phyloP scores from a whole-genome alignment of 2,329 filamentous ascomycete species.

The Leptographium galeiforme region DNA sequence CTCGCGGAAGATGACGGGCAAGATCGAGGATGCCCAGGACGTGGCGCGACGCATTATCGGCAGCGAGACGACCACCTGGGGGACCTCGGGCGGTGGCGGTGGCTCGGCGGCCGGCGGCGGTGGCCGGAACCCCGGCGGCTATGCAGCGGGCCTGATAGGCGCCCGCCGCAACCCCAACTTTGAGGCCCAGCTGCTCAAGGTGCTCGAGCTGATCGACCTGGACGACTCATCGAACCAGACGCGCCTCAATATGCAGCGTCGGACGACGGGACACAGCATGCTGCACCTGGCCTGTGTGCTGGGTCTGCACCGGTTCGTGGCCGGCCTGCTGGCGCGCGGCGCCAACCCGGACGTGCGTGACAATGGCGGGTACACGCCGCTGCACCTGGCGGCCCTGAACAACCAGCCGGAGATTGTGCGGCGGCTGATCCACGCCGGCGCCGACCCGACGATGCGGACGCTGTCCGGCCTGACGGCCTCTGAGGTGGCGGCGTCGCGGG shows the following conservation, averaged over 20 bases:
- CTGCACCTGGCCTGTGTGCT: slow-evolving; percentile 66
- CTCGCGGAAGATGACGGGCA: slow-evolving; percentile 45
- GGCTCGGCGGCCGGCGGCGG: slow-evolving; percentile 6
- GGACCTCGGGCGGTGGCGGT: slow-evolving; percentile 16
- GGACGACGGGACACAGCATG: slow-evolving; percentile 62
- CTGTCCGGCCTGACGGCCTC: slow-evolving; percentile 56
- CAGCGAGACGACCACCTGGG: slow-evolving; percentile 32
- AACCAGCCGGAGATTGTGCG: slow-evolving; percentile 64
- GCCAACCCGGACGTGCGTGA: slow-evolving; percentile 64
- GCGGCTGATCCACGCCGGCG: slow-evolving; percentile 58
- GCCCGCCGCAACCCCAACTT: slow-evolving; percentile 31
- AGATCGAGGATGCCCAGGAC: slow-evolving; percentile 46
- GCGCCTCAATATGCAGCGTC: slow-evolving; percentile 49
- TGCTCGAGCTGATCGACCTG: slow-evolving; percentile 66
- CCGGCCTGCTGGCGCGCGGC: slow-evolving; percentile 63
- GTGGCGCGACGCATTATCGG: slow-evolving; percentile 48
- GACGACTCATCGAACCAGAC: slow-evolving; percentile 58
- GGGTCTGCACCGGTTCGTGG: slow-evolving; percentile 62
- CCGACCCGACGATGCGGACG: slow-evolving; percentile 57
- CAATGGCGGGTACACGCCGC: slow-evolving; percentile 65
- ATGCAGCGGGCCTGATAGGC: slow-evolving; percentile 21
- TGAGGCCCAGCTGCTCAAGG: slow-evolving; percentile 56
- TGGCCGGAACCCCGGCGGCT: slow-evolving; percentile 21
- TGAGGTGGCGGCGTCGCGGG: slow-evolving; percentile 54
- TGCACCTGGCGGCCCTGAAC: slow-evolving; percentile 70